These are phyloP conservation scores for Fagus sylvatica DNA, from an alignment of 306 rosid species.

Conservation along the genomic window DNA sequence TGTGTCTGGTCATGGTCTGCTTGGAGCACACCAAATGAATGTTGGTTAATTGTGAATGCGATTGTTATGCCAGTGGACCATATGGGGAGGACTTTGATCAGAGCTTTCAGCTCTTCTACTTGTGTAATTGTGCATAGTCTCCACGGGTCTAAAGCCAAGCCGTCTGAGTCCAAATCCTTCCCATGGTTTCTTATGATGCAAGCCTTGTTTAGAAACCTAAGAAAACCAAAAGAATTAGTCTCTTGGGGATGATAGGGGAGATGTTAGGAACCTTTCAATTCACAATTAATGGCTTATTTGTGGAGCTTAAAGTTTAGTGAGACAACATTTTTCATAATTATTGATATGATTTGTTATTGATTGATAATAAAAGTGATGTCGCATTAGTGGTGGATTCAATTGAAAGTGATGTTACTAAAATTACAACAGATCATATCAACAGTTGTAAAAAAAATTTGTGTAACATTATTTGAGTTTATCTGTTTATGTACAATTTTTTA, in stretches of 20 bases:
- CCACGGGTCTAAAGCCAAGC: constrained; percentile 9
- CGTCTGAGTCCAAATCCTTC: constrained; percentile 2
- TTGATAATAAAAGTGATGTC: no score
- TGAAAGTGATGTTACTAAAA: no score
- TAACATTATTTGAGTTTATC: no score
- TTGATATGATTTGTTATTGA: no score
- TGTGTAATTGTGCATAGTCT: constrained; percentile 5
- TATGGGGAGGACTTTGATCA: constrained; percentile 43
- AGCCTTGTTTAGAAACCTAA: constrained; percentile 1
- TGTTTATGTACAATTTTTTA: no score
- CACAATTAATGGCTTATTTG: no score
- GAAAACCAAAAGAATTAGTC: not conserved
- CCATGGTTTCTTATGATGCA: not conserved
- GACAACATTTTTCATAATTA: no score
- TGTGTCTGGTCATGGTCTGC: constrained; percentile 29
- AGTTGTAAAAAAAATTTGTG: no score
- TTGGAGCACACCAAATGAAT: constrained; percentile 1
- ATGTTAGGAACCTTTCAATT: no score
- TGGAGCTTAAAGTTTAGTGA: no score
- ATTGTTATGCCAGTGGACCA: constrained; percentile 48
- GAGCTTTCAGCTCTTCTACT: constrained; percentile 41
- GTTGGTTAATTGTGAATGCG: not conserved
- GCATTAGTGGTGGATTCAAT: no score
- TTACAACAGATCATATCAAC: no score
- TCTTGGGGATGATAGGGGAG: not conserved